phyloP scores from a whole-genome alignment of 2,329 filamentous ascomycete species.

The Venturia pyrina region DNA sequence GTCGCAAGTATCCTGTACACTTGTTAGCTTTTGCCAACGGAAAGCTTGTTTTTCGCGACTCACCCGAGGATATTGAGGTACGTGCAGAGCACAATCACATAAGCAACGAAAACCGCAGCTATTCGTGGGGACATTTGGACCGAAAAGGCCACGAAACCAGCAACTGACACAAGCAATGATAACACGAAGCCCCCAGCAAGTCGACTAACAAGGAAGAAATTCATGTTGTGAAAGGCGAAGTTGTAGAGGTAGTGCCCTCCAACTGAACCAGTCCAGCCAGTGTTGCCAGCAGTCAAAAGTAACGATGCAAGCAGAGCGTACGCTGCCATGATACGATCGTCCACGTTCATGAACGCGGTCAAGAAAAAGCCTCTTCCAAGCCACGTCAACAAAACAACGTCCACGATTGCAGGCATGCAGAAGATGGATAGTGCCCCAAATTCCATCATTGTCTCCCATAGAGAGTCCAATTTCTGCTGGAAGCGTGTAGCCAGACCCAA shows the following conservation, averaged over 20 bases:
- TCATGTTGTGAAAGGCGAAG: constrained; percentile 7
- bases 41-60: not conserved
- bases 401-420: constrained; percentile 3
- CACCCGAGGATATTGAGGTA: constrained; percentile 6
- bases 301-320: constrained; percentile 4
- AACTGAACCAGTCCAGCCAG: not conserved
- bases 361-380: constrained; percentile 3
- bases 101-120: not conserved
- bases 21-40: not conserved
- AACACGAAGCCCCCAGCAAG: constrained; percentile 4
- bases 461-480: not conserved
- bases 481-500: not conserved
- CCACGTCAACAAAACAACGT: constrained; percentile 4
- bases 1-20: not conserved
- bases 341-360: constrained; percentile 7
- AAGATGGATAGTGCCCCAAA: constrained; percentile 7
- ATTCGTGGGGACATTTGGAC: not conserved
- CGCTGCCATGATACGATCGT: not conserved
- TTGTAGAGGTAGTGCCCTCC: constrained; percentile 8
- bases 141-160: not conserved
- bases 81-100: not conserved
- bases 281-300: not conserved
- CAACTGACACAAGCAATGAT: not conserved
- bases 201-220: constrained; percentile 6
- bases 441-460: not conserved